A percentile compares a stretch with the other conserved stretches of the same genome.
These are phyloP conservation scores for Sambucus nigra DNA, from an alignment of 129 eudicot species.

Conservation along the genomic window DNA sequence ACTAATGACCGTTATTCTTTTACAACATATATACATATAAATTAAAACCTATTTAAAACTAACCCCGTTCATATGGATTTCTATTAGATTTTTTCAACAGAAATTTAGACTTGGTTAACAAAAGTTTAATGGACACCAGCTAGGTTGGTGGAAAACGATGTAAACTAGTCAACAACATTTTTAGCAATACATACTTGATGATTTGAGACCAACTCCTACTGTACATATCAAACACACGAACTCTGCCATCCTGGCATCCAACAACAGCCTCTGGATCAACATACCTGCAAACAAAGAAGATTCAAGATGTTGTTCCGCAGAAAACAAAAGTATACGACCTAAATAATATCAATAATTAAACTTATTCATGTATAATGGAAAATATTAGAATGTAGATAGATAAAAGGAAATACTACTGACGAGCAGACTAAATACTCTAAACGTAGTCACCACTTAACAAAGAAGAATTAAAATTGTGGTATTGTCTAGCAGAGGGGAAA, in stretches of 20 bases:
- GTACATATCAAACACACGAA: constrained; percentile 90
- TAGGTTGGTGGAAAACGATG: background rate
- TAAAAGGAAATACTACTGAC: too few relatives aligned
- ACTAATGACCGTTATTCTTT: too few relatives aligned
- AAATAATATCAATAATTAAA: background rate
- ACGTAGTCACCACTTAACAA: too few relatives aligned
- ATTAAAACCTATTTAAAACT: background rate
- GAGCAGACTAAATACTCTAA: too few relatives aligned
- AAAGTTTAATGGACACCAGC: background rate
- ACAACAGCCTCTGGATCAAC: constrained; percentile 87
- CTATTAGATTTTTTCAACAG: background rate
- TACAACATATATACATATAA: too few relatives aligned
- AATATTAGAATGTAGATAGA: too few relatives aligned
- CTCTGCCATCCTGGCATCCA: constrained; percentile 87
- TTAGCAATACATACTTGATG: constrained; percentile 44
- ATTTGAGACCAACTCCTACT: constrained; percentile 78
- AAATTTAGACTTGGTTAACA: background rate
- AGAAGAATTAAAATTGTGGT: too few relatives aligned
- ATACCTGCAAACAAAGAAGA: constrained; percentile 44
- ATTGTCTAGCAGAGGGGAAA: too few relatives aligned
- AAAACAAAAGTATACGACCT: background rate
- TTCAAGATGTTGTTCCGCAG: background rate
- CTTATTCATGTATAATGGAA: too few relatives aligned
- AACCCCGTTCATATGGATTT: background rate
- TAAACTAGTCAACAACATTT: background rate